Evolutionary conservation across 2,329 filamentous ascomycete species (phyloP), one percentile per base, ranked within the genome.

Genomic region (Hypomyces rosellus): DNA sequence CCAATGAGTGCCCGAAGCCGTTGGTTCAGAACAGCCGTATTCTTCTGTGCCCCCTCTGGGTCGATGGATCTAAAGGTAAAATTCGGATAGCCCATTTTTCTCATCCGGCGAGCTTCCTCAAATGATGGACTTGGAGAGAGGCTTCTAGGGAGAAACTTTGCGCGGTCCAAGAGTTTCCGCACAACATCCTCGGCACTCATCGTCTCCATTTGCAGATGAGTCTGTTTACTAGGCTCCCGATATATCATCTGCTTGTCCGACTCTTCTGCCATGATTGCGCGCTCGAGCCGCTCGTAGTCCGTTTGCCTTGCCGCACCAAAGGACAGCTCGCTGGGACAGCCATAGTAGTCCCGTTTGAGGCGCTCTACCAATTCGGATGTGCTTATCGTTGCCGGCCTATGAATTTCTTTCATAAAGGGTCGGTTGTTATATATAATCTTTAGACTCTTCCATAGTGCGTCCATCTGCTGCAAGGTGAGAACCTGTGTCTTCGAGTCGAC

Each of bases 401-500:
- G 51, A 14, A 68, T 60, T 36, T 69, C 66, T 51, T 67, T 67
- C 63, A 69, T 63, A n/a, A 57, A 69, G 1, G 67, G 66, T 5
- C 66, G 61, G n/a, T 59, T 59, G 11, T 46, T 55, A 45, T 63
- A 62, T 15, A 69, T 57, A 4, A 54, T 50, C 53, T 67, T 69
- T 33, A 69, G 46, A 1, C 54, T 52, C 3, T 54, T 42, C 66
- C 67, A 69, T 3, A 70, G 39, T 3, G 55, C 48, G 9, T 65
- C 58, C 62, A 65, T 67, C 49, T 70, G 63, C 15, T 59, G 20
- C 16, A 56, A 42, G 18, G 55, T 55, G 41, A 68, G 52, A 11
- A 55, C 51, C 15, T 48, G 33, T 6, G 52, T 41, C 9, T 46
- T 51, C 37, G 46, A n/a, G 13, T 55, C 51, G 22, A 36, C 43